phyloP scores from a whole-genome alignment of 768 basidiomycete species.

The Tulasnella sp. region DNA sequence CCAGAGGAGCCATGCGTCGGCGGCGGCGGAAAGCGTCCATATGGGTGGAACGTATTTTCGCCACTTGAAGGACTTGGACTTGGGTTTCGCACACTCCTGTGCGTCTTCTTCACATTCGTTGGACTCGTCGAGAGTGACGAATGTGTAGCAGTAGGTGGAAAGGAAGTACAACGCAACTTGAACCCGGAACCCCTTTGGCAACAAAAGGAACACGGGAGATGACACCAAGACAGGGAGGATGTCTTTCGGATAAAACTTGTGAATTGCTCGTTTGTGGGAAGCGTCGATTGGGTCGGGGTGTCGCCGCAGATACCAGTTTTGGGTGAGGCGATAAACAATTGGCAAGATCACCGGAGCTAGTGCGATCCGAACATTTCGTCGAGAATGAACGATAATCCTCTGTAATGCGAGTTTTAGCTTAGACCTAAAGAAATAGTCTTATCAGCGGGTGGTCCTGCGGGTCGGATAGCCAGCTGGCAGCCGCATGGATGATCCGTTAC shows the following conservation, averaged over 20 bases:
- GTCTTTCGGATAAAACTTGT: not conserved
- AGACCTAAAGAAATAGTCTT: no score
- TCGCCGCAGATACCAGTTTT: not conserved
- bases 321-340: constrained; percentile 6
- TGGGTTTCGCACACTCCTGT: not conserved
- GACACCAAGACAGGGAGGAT: constrained; percentile 8
- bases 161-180: constrained; percentile 15
- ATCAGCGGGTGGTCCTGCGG: no score
- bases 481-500: no score
- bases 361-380: constrained; percentile 12
- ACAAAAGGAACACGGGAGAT: constrained; percentile 10
- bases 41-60: constrained; percentile 14
- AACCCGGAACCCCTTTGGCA: constrained; percentile 4
- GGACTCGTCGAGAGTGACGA: not conserved
- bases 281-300: not conserved
- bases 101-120: not conserved
- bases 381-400: no score
- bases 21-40: not conserved
- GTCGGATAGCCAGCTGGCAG: no score
- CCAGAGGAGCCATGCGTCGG: constrained; percentile 17
- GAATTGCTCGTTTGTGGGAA: not conserved
- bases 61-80: constrained; percentile 3
- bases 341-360: constrained; percentile 12
- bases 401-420: no score
- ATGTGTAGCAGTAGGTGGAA: constrained; percentile 4